Conservation (phyloP, 208 protist genomes). For the Leishmania tarentolae region DNA sequence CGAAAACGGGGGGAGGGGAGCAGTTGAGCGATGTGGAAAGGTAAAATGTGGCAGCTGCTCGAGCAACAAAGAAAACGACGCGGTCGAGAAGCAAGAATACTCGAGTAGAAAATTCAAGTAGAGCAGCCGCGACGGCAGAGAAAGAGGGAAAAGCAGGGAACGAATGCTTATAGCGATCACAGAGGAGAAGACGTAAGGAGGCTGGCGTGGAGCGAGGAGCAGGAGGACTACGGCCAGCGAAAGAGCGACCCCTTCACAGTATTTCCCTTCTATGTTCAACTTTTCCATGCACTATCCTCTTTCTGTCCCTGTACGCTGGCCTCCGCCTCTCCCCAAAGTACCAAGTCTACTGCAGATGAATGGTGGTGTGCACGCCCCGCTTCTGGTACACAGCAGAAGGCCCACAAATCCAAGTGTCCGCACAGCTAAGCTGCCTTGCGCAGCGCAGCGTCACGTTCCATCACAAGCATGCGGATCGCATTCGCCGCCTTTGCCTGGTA, state of each 20-base stretch:
- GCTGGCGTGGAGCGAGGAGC: background rate
- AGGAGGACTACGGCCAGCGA: background rate
- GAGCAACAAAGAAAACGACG: background rate
- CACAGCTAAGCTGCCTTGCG: slow-evolving; percentile 4
- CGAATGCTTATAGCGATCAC: background rate
- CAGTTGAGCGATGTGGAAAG: no score
- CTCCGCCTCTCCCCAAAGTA: background rate
- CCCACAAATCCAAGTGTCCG: background rate
- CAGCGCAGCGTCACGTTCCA: slow-evolving; percentile 57
- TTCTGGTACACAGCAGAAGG: background rate
- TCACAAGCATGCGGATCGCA: slow-evolving; percentile 74
- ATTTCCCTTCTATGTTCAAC: background rate
- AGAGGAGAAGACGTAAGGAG: background rate
- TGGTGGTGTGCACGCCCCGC: background rate
- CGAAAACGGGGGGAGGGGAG: no score
- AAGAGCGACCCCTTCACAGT: background rate
- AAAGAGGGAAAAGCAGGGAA: background rate
- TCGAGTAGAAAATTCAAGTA: background rate
- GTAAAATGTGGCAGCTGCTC: no score
- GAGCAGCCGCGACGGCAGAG: background rate
- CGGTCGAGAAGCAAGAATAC: background rate
- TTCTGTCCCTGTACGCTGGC: background rate
- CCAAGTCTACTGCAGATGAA: background rate
- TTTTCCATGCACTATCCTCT: background rate
- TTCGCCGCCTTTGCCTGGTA: slow-evolving; percentile 78